Percentiles rank a stretch among this genome's conserved stretches.
Conservation (phyloP, 208 protist species). For the Tritrichomonas musculus region DNA sequence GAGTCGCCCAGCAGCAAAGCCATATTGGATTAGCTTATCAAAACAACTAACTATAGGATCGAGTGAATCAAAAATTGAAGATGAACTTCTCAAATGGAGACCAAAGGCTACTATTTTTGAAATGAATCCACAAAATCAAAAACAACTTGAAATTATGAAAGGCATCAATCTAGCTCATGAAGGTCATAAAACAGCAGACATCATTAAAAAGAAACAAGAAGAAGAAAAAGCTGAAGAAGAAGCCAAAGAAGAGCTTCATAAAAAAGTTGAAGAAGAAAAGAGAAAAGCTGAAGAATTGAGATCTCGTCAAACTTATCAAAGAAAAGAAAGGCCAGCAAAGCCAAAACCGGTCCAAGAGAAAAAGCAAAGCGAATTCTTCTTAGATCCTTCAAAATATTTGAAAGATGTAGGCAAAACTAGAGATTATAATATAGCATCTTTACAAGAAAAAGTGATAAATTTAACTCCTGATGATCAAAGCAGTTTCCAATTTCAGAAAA, state of each 20-base stretch:
- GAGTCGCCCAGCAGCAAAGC: neutral
- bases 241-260: neutral
- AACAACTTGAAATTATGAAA: neutral
- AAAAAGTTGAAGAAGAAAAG: neutral
- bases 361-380: neutral
- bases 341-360: neutral
- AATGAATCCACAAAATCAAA: neutral
- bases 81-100: neutral
- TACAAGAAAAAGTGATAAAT: neutral
- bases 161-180: neutral
- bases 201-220: neutral
- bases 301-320: neutral
- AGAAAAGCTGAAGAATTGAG: neutral
- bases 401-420: neutral
- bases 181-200: neutral
- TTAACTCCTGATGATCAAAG: neutral
- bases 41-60: neutral
- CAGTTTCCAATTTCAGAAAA: neutral
- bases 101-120: conserved; percentile 12
- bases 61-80: neutral
- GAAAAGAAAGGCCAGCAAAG: neutral
- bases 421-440: neutral
- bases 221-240: neutral
- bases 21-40: neutral
- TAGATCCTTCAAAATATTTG: neutral